These are phyloP conservation scores for Aspergillus fischeri DNA, from an alignment of 2,329 filamentous ascomycete species.

Conservation along the genomic window DNA sequence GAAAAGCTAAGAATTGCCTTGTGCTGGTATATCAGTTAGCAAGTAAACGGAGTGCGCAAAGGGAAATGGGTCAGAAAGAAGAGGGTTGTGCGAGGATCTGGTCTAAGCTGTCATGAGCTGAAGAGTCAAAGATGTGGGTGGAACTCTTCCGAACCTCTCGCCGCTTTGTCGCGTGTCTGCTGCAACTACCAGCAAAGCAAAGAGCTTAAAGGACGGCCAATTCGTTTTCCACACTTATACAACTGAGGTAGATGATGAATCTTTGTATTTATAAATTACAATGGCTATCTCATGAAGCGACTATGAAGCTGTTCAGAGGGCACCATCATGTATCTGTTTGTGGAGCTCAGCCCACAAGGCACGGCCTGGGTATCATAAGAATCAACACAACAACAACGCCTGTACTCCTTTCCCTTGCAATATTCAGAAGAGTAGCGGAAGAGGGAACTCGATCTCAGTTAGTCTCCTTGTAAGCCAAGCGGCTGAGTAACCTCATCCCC, in stretches of 20 bases:
- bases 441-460: background rate
- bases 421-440: background rate
- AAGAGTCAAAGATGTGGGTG: constrained; percentile 29
- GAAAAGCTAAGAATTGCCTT: background rate
- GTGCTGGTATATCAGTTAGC: background rate
- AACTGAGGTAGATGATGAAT: background rate
- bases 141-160: constrained; percentile 28
- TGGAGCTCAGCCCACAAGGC: background rate
- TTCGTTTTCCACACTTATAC: background rate
- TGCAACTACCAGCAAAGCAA: background rate
- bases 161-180: constrained; percentile 20
- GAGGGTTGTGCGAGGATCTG: constrained; percentile 9
- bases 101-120: constrained; percentile 6
- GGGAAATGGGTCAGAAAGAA: background rate
- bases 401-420: background rate
- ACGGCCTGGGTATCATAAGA: constrained; percentile 15
- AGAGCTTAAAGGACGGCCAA: background rate
- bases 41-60: background rate
- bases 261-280: background rate
- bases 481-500: background rate
- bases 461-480: background rate
- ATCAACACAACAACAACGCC: constrained; percentile 5
- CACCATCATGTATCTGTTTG: background rate
- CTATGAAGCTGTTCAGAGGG: background rate
- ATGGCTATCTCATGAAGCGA: background rate